Base-by-base conservation (phyloP, 225 moss, liverwort and hornwort species). In the Asterella californica region DNA sequence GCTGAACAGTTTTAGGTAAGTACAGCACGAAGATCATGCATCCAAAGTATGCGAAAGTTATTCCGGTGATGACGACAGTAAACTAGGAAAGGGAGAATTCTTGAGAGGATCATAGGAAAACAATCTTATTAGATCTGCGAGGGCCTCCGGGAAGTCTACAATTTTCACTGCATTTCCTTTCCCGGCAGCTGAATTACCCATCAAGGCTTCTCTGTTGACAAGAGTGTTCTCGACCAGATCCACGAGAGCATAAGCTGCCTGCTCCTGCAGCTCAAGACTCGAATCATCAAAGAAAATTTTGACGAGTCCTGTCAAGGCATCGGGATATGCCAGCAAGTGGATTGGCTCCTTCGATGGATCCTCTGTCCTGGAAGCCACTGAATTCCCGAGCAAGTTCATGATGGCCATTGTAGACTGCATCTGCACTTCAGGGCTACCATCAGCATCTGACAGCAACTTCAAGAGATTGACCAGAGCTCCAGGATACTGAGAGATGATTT, bases 381-480 rank as follows among this genome's bases (percentile, higher is more conserved):
- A 78, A 33, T 83, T 86, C 45, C 83, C 86, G 4, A 86, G 42
- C 81, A 86, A 66, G 65, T 86, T 86, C 48, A 83, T 48, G 60
- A 86, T 46, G 0, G 86, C 86, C 86, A 86, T 86, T 5, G 83
- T 83, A 2, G 83, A 81, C 63, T 86, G 86, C 54, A 76, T 79
- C 36, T 86, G 86, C 52, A 72, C 62, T 18, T 81, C 83, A 8
- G 86, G 86, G 64, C 18, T 76, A 24, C 78, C 67, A n/a, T 86
- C 78, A 8, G 60, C 73, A 29, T 83, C 68, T 27, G 77, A 62
- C 54, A 86, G 76, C 52, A 86, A 52, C 22, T 74, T 63, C 80
- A 83, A 34, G 0, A 86, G 83, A 12, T 63, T 69, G 9, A 81
- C 74, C 67, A 86, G 70, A 25, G 83, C 86, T 8, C 53, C 66